Base-by-base conservation (phyloP, 2,329 filamentous ascomycete species). In the Chaetomiaceae sp. region DNA sequence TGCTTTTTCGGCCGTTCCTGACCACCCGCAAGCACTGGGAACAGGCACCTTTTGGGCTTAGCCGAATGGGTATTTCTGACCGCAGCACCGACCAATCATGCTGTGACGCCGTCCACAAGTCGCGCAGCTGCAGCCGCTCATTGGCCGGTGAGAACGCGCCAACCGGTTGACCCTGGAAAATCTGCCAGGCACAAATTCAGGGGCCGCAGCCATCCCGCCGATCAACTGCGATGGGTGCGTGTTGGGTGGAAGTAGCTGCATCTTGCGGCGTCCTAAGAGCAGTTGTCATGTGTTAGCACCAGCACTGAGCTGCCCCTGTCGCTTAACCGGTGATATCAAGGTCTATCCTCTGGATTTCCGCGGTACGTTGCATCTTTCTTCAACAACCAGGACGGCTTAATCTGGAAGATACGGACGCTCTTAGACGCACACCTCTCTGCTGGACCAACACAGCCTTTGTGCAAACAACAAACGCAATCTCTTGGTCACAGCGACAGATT, bases 171-270 rank as follows among this genome's bases (percentile, higher is more conserved):
- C 14, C 17, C 43, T 30, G 38, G 43, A 32, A 43, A 48, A 41
- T n/a, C 49, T 19, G 50, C 34, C 53, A 55, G 54, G 56, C 52
- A 32, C 44, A 47, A 52, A 51, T 51, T 54, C 50, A 54, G 52
- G 54, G 54, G 35, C 44, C 22, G 42, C 49, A 39, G 49, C 43
- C 41, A 39, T 44, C 48, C n/a, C 43, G 54, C 27, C 47, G 52
- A 56, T 56, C 54, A 32, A 26, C 36, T 46, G 26, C 12, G 20
- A 35, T 11, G 22, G 30, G 17, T 4, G 38, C n/a, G n/a, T n/a
- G n/a, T 24, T 24, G 22, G 22, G 9, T 6, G 22, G 17, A 36
- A 39, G 38, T 46, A 15, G 2, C 37, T 15, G 32, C 9, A 15
- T 6, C 20, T 36, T 15, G 29, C 7, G 14, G 20, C 18, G 4